These are phyloP conservation scores for Keithomyces neogunnii DNA, from an alignment of 2,329 filamentous ascomycete genomes.

Conservation along the genomic window DNA sequence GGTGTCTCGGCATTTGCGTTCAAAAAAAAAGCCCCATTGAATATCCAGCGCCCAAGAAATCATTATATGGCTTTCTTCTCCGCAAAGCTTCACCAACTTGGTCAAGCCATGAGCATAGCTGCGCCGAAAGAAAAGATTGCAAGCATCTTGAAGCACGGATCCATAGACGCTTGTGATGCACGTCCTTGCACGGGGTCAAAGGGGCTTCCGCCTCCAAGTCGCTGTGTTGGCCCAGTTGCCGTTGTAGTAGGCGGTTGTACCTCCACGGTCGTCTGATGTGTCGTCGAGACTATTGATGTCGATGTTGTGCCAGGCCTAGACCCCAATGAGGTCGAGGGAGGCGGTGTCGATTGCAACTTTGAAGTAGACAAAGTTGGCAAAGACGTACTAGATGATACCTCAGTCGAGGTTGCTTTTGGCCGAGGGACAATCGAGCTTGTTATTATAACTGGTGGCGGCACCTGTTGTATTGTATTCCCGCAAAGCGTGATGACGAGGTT, in stretches of 20 bases:
- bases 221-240: conserved; percentile 4
- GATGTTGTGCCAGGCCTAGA: not conserved
- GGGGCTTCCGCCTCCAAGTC: conserved; percentile 13
- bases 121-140: not conserved
- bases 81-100: not conserved
- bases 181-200: conserved; percentile 9
- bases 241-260: not conserved
- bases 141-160: not conserved
- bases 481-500: conserved; percentile 30
- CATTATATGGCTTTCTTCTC: not conserved
- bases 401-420: conserved; percentile 1
- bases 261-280: not conserved
- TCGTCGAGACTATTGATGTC: not conserved
- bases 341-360: not conserved
- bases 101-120: not conserved
- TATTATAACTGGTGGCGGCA: conserved; percentile 7
- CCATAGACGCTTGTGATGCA: not conserved
- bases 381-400: not conserved
- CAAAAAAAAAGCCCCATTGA: too few relatives aligned
- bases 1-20: too few relatives aligned
- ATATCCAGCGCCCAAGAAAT: too few relatives aligned
- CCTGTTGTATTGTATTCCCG: conserved; percentile 5
- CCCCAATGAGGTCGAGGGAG: not conserved
- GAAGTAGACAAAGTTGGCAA: not conserved
- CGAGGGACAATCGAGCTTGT: conserved; percentile 1